Base-by-base conservation (phyloP, 176 grass and related monocot species). In the Carex kokanica region DNA sequence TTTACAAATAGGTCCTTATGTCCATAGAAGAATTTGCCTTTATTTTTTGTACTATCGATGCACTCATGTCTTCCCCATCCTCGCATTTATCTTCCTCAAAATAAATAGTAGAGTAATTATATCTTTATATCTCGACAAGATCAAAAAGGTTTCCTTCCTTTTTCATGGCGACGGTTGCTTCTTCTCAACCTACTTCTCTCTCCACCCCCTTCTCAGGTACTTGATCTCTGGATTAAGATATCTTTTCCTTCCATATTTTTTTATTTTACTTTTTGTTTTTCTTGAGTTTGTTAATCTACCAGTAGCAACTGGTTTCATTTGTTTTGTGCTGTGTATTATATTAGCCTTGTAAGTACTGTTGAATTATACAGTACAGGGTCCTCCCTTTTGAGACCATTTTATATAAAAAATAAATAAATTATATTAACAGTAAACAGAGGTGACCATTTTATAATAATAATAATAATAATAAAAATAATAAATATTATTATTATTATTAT, bases 121-220 rank as follows among this genome's bases (percentile, higher is more conserved):
- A 75, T 14, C 0, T 9, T 61, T 68, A 4, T 52, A 74, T 3
- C 5, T 29, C 5, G 5, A 6, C 3, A 54, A 54, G n/a, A 63
- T 53, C 0, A 53, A 3, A 27, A 58, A 21, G 78, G 4, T 63
- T 7, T 80, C 53, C 55, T 82, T 32, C 6, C 58, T 52, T 47
- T 45, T 66, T 52, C 40, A 82, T 82, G 79, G 79, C 59, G 31
- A 23, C 79, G 27, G 59, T 31, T 66, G 6, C 38, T 82, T 51
- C 60, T 80, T 80, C 16, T 52, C 29, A 62, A 36, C 38, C 78
- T 18, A 23, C 17, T 32, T 63, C 17, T 62, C 55, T 63, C 16
- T 55, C 23, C 2, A 49, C 60, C 25, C 7, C 60, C 18, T 82
- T 82, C 79, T 82, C 62, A 49, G 79, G 79, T 82, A 47, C 61